A percentile compares a stretch with the other conserved stretches of the same genome.
Evolutionary conservation across 1,139 yeast species (phyloP).

Genomic region (Yamadazyma diospyri): DNA sequence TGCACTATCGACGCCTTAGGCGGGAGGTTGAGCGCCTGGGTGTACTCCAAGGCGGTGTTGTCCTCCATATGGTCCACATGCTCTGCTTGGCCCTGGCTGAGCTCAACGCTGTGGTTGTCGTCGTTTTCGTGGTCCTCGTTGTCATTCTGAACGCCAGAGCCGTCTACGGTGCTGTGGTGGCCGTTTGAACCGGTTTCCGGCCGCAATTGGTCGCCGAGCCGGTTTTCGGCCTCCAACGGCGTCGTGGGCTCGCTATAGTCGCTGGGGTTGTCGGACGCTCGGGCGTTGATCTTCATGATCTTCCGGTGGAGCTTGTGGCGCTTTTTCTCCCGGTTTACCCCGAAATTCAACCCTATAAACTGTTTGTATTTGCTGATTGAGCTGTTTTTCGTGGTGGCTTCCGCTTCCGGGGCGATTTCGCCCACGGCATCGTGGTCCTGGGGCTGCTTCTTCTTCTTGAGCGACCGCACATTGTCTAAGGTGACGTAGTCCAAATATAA

Average conservation of each 20-base stretch:
- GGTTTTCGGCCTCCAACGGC: background rate
- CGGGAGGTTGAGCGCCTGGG: conserved; percentile 27
- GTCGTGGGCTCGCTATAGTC: background rate
- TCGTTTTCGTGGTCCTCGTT: conserved; percentile 13
- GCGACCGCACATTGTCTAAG: conserved; percentile 32
- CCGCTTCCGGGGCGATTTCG: conserved; percentile 12
- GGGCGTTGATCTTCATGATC: conserved; percentile 25
- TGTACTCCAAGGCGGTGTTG: conserved; percentile 9
- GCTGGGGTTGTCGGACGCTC: conserved; percentile 17
- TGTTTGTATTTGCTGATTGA: conserved; percentile 17
- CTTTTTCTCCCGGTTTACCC: conserved; percentile 12
- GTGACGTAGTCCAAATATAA: conserved; percentile 47
- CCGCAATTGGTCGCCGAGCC: no score
- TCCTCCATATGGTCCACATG: conserved; percentile 9
- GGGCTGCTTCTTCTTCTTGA: conserved; percentile 17
- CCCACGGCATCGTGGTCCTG: conserved; percentile 11
- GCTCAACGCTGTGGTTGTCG: conserved; percentile 12
- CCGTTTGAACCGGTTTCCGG: no score
- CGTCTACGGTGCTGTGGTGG: no score
- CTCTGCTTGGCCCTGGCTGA: conserved; percentile 15
- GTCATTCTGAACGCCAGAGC: conserved; percentile 1
- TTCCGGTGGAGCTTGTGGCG: conserved; percentile 20
- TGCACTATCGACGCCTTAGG: conserved; percentile 46
- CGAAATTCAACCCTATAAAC: conserved; percentile 20
- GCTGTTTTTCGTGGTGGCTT: conserved; percentile 7